Evolutionary conservation across 1,139 yeast genomes (phyloP), one percentile per base, ranked within the genome.

Genomic region (Suhomyces bribrorum): DNA sequence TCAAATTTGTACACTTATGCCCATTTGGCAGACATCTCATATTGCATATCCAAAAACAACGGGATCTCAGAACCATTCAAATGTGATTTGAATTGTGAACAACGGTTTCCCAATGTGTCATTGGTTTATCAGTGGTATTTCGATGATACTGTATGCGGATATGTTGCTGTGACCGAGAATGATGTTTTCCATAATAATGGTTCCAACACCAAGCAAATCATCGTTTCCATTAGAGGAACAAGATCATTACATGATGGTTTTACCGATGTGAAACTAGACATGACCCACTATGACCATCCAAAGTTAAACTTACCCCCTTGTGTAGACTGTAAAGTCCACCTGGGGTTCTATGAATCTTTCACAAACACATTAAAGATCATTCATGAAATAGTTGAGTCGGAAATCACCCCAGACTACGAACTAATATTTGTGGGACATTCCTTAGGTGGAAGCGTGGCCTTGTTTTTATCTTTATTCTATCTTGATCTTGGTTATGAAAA

Each of bases 381-480:
- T 5, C 59, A 62, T 22, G 41, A 41, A 2, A 38, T 51, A 3
- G 36, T 73, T 12, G 56, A 54, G 8, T 28, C 45, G 5, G 69
- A 64, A 37, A 47, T 66, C 13, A 36, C 37, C 18, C 61, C 61
- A 5, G 54, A 62, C 31, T 66, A 66, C 38, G 67, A 69, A 42
- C 44, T 76, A 2, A 34, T 61, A 1, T 56, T 76, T 5, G 50
- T 74, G 48, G 81, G 81, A 1, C 81, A 76, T 48, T 75, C 81
- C 0, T 47, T 75, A 45, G 81, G 81, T 1, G 81, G 81, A 6
- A 67, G 79, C 2, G 61, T 75, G 7, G 72, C 74, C 0, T 47
- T 70, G 3, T 49, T 76, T 1, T 47, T 74, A 11, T 67, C 70
- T 0, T 51, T 74, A 15, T 67, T 68, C 40, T 63, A 64, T 34